These are phyloP conservation scores for Boletus vinaceobasis DNA, from an alignment of 768 basidiomycete species.

Conservation along the genomic window DNA sequence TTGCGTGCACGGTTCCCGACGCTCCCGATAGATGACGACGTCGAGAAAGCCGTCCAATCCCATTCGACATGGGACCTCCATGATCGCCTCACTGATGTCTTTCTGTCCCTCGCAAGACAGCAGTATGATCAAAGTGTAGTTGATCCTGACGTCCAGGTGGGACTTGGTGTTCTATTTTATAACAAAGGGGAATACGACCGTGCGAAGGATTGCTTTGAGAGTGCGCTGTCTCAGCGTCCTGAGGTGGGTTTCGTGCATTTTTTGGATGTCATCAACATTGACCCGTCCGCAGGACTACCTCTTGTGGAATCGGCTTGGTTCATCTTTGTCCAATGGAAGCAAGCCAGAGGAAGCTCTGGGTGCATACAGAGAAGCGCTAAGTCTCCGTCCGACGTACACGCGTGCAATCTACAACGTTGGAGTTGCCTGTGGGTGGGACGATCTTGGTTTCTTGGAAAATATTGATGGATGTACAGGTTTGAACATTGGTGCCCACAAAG, in stretches of 20 bases:
- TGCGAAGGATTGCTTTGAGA: constrained; percentile 93
- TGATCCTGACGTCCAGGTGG: constrained; percentile 92
- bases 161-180: constrained; percentile 90
- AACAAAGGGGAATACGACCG: constrained; percentile 80
- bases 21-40: constrained; percentile 52
- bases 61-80: constrained; percentile 82
- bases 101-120: constrained; percentile 75
- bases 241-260: constrained; percentile 40
- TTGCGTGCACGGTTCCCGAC: constrained; percentile 63
- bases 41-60: constrained; percentile 48
- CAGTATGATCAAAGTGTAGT: constrained; percentile 70
- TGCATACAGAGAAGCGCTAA: constrained; percentile 86
- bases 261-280: background rate
- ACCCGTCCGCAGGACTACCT: constrained; percentile 66
- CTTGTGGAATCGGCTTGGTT: constrained; percentile 94
- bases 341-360: constrained; percentile 92
- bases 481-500: constrained; percentile 92
- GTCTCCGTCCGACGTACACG: constrained; percentile 91
- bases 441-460: background rate
- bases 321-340: constrained; percentile 89
- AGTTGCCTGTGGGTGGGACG: constrained; percentile 78
- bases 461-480: constrained; percentile 54
- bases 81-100: constrained; percentile 74
- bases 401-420: constrained; percentile 98
- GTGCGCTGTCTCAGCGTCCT: constrained; percentile 76